Evolutionary conservation across 768 basidiomycete species (phyloP), one percentile per base, ranked within the genome.

Genomic region (Mycena chlorophos): DNA sequence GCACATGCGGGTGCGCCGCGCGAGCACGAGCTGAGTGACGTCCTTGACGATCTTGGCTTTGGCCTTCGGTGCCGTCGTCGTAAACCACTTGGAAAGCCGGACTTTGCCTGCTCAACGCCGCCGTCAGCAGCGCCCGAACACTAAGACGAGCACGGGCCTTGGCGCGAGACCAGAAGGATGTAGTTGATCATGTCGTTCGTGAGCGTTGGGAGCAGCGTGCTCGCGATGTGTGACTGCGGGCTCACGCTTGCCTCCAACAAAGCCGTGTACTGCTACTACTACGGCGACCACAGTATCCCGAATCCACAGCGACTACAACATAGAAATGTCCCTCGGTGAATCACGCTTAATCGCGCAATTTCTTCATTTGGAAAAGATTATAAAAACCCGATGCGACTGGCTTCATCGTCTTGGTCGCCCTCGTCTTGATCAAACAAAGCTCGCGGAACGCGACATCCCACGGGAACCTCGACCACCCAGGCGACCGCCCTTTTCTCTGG

Each of bases 11-110:
- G 89, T 89, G 58, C 90, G 76, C 42, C 89, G 78, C 46, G 88
- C 89, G 38, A 90, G 73, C n/a, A 92, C 89, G 25, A 92, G 78
- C 72, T 92, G 90, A 1, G 90, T 92, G 13, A 91, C 89, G 68
- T 92, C 89, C 73, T 92, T 92, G 65, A 91, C 88, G 66, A 91
- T 90, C 82, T 92, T 92, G 52, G 78, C 78, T 69, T 89, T 89
- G 46, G 73, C 72, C 71, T 89, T 88, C 12, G 85, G 83, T 19
- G 85, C 76, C 70, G 90, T 79, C 3, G 89, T 92, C 30, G 83
- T 81, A 66, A 88, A 92, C 89, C 89, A 92, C 75, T 92, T 92
- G n/a, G 88, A 84, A 26, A 91, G 79, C 49, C 89, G 79, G 49
- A 92, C 85, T 74, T 92, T 91, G 59, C 89, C 88, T 89, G 20